Evolutionary conservation across 2,329 filamentous ascomycete species (phyloP).

Genomic region (Aspergillus phoenicis): DNA sequence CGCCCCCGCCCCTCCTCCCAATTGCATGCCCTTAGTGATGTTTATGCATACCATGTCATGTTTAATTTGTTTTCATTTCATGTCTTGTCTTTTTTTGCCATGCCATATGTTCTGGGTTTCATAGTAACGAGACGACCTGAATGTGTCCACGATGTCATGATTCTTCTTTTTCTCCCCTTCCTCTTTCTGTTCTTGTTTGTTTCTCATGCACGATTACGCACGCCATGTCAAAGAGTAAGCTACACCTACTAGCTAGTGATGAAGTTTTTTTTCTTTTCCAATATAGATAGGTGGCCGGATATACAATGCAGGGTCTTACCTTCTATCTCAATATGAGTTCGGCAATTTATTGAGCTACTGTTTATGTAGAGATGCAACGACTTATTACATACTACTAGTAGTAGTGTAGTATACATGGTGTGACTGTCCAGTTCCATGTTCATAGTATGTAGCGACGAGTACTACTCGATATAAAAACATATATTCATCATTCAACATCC

Average conservation of each 20-base stretch:
- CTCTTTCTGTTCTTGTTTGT: not conserved
- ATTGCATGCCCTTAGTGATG: no score
- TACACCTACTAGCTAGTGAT: not conserved
- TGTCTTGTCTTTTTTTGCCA: not conserved
- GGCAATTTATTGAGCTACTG: not conserved
- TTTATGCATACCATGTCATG: no score
- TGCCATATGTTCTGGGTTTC: conserved; percentile 8
- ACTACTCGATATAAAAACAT: not conserved
- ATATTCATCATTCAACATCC: not conserved
- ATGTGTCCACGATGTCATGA: conserved; percentile 13
- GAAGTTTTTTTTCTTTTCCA: no score
- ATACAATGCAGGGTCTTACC: not conserved
- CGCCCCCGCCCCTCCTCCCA: no score
- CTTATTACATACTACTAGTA: not conserved
- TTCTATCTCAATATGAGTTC: not conserved
- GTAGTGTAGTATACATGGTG: no score
- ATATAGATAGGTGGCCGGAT: not conserved
- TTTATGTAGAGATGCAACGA: no score
- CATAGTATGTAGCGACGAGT: no score
- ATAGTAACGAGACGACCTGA: conserved; percentile 5
- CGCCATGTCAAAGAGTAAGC: not conserved
- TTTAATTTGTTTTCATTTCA: conserved; percentile 1
- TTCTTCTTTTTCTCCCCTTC: not conserved
- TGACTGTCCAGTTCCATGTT: no score
- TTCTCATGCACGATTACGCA: not conserved